A percentile compares a stretch with the other conserved stretches of the same genome.
phyloP scores from a whole-genome alignment of 164 flowering plant genomes.

The Chloranthus sessilifolius region DNA sequence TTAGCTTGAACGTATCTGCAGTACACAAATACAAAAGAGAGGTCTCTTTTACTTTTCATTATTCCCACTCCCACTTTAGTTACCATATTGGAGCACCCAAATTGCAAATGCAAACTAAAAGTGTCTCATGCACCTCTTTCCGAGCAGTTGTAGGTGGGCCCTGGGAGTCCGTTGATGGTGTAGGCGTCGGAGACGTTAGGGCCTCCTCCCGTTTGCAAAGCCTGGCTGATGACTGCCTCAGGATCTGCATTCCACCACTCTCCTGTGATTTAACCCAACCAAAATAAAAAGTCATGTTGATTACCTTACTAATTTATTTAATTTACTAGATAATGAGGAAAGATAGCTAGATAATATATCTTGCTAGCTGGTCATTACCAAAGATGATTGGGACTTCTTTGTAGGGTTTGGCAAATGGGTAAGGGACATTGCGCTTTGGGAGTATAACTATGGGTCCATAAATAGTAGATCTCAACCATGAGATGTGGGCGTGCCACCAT shows the following conservation, averaged over 20 bases:
- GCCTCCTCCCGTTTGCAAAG: conserved; percentile 44
- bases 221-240: conserved; percentile 43
- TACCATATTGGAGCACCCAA: not conserved
- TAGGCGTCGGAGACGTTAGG: conserved; percentile 58
- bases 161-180: conserved; percentile 62
- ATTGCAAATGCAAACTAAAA: too few species aligned
- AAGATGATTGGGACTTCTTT: conserved; percentile 45
- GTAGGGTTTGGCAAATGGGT: conserved; percentile 51
- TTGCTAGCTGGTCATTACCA: conserved; percentile 29
- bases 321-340: too few species aligned
- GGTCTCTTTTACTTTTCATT: not conserved
- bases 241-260: conserved; percentile 57
- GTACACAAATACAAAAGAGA: not conserved
- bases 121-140: conserved; percentile 26
- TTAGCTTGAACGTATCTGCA: conserved; percentile 46
- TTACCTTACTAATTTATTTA: not conserved
- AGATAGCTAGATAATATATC: too few species aligned
- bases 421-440: conserved; percentile 33
- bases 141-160: conserved; percentile 51
- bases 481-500: conserved; percentile 51
- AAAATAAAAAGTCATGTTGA: not conserved
- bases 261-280: conserved; percentile 34
- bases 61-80: not conserved
- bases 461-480: conserved; percentile 48
- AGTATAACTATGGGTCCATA: conserved; percentile 54